Evolutionary conservation across 2,329 filamentous ascomycete species (phyloP).

Genomic region (Alternaria novae-zelandiae): DNA sequence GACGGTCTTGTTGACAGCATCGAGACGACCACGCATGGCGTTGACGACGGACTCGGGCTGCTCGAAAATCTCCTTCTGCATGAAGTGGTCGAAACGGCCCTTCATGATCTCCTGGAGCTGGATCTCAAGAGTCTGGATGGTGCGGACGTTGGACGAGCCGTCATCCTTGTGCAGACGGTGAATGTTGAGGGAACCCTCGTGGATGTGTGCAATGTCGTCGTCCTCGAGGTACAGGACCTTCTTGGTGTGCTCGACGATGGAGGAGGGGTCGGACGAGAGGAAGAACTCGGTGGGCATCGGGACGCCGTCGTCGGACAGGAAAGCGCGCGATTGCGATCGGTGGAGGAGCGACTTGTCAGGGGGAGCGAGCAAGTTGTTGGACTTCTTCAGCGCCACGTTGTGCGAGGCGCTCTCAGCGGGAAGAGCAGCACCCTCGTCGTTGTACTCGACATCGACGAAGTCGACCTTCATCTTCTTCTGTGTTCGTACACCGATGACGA

Average conservation of each 20-base stretch:
- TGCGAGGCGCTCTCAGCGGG: slow-evolving; percentile 94
- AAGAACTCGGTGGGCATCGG: slow-evolving; percentile 99
- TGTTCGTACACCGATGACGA: slow-evolving; percentile 96
- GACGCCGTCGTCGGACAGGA: slow-evolving; percentile 97
- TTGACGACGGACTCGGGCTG: slow-evolving; percentile 99
- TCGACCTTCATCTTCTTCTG: slow-evolving; percentile 99
- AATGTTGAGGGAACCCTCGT: slow-evolving; percentile 98
- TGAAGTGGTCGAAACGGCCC: slow-evolving; percentile 99
- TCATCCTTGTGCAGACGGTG: slow-evolving; percentile 97
- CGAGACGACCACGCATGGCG: slow-evolving; percentile 98
- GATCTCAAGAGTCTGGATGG: slow-evolving; percentile 97
- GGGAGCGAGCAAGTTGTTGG: slow-evolving; percentile 70
- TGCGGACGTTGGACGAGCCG: slow-evolving; percentile 93
- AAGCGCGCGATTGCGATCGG: slow-evolving; percentile 96
- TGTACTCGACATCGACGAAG: slow-evolving; percentile 98
- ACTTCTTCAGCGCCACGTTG: slow-evolving; percentile 94
- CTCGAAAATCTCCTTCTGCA: slow-evolving; percentile 99
- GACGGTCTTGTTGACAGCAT: slow-evolving; percentile 90
- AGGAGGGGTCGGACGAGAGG: slow-evolving; percentile 96
- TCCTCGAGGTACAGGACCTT: slow-evolving; percentile 99
- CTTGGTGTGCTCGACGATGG: slow-evolving; percentile 99
- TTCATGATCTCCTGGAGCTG: slow-evolving; percentile 99
- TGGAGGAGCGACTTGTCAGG: slow-evolving; percentile 98
- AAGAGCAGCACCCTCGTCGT: slow-evolving; percentile 77
- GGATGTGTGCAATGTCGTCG: slow-evolving; percentile 99